Base-by-base conservation (phyloP, 768 basidiomycete species). In the Pisolithus microcarpus region DNA sequence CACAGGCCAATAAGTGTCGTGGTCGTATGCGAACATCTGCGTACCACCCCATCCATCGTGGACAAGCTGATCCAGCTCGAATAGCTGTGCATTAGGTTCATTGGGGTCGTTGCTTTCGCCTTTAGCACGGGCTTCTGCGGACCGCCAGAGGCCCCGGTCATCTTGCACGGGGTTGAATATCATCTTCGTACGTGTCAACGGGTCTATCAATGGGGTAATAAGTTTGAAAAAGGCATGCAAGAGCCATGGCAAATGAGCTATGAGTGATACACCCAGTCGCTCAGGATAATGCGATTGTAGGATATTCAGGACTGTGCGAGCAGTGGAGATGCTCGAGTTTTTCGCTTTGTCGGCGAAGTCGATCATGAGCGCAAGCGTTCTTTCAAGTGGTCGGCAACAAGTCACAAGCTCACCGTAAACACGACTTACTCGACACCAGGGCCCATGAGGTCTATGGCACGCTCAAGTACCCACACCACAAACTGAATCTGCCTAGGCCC, bases 251-350 rank as follows among this genome's bases (percentile, higher is more conserved):
- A 92, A 75, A 58, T 92, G 87, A 52, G 84, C 73, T 59, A 91
- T 80, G 39, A 90, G 66, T 1, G 89, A 78, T 11, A 73, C 62
- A 23, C 88, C 90, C 31, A 95, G 80, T 4, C 92, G 81, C 64
- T 95, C 92, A 0, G 90, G 90, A 59, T 91, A 92, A 62, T 92
- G 88, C 21, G 80, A 77, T 59, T 91, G 89, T 13, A 91, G 73
- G 57, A 89, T 85, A 63, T 75, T 67, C 48, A 85, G 73, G 11
- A 79, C 73, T 24, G 57, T 62, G 9, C 72, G 67, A 7, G 76
- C 54, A 9, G 64, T 70, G 0, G 58, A 28, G 11, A 80, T 46
- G 7, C 74, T 71, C 0, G 79, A 75, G 23, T 59, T 79, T 66
- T 87, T 90, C 34, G 76, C 80, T 61, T 77, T 76, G 62, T 87